Percentiles rank a stretch among this genome's conserved stretches.
These are phyloP conservation scores for Pichia thaimueangensis DNA, from an alignment of 805 yeast genomes.

Conservation along the genomic window DNA sequence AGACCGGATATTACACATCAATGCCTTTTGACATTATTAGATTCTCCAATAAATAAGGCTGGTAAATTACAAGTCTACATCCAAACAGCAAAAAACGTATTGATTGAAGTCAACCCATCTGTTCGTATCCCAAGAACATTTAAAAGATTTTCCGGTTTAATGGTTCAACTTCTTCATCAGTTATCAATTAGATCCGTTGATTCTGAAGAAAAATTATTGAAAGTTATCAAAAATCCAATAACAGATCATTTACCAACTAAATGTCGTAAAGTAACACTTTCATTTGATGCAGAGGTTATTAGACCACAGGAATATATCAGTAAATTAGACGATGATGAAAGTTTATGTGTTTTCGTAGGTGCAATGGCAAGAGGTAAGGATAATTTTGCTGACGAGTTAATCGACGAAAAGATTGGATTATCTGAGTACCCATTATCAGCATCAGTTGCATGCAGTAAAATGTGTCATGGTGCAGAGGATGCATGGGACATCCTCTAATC, in stretches of 20 bases:
- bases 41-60: constrained; percentile 97
- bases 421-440: constrained; percentile 95
- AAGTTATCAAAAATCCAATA: constrained; percentile 94
- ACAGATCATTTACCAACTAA: constrained; percentile 95
- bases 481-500: constrained; percentile 75
- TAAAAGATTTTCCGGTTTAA: constrained; percentile 93
- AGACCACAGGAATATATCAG: constrained; percentile 83
- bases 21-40: constrained; percentile 86
- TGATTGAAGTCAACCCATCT: constrained; percentile 91
- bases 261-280: constrained; percentile 87
- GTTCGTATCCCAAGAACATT: constrained; percentile 98
- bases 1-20: constrained; percentile 99
- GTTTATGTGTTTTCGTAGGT: constrained; percentile 96
- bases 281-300: constrained; percentile 84
- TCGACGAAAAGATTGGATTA: constrained; percentile 93
- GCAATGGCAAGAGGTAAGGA: constrained; percentile 99
- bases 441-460: constrained; percentile 95
- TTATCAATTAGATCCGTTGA: constrained; percentile 90
- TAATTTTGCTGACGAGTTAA: constrained; percentile 93
- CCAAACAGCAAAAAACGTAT: constrained; percentile 90
- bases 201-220: constrained; percentile 88
- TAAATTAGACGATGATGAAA: constrained; percentile 79
- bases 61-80: constrained; percentile 95
- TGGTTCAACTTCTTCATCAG: constrained; percentile 94
- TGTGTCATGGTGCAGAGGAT: constrained; percentile 98